Base-by-base conservation (phyloP, 176 grass and related monocot genomes). In the Alloteropsis semialata region DNA sequence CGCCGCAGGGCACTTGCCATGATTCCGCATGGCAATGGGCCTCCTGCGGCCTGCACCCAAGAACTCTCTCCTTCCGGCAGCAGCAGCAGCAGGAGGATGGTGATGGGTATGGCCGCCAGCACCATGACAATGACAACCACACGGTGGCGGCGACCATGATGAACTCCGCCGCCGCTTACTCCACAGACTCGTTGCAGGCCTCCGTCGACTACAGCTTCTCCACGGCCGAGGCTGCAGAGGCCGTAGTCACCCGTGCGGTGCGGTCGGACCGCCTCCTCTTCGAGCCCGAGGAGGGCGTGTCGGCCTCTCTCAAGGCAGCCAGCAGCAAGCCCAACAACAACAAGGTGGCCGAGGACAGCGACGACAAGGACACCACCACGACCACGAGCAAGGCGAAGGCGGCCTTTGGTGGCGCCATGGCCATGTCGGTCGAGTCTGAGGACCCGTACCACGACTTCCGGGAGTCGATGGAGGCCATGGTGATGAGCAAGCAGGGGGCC, bases 391-490 rank as follows among this genome's bases (percentile, higher is more conserved):
- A 79, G 11, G 9, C 14, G 29, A 46, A 10, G 11, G 69, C 18
- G 29, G 32, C 39, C 18, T 90, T 97, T 21, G 74, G 76, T 36
- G 94, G 94, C 9, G 87, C 85, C 27, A 76, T 87, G 3, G 94
- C 92, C 4, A 74, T 87, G 83, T 61, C 82, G 7, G 24, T 97
- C 27, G 92, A 97, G 22, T 97, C 94, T 6, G 30, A 44, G 45
- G 76, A 94, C 81, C 92, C 90, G 18, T 92, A 92, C 81, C n/a
- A 38, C 1, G 94, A 97, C 82, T 97, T 97, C 75, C 84, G 84
- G 78, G 76, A 55, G 24, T 97, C 94, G 3, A 97, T 97, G 94
- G 90, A 92, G 85, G 85, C 86, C 68, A 91, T 94, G 94, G 90
- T 97, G 48, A 77, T 46, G 76, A 91, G 80, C 78, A 69, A 74